Base-by-base conservation (phyloP, 805 yeast genomes). In the Sugiyamaella smithiae region DNA sequence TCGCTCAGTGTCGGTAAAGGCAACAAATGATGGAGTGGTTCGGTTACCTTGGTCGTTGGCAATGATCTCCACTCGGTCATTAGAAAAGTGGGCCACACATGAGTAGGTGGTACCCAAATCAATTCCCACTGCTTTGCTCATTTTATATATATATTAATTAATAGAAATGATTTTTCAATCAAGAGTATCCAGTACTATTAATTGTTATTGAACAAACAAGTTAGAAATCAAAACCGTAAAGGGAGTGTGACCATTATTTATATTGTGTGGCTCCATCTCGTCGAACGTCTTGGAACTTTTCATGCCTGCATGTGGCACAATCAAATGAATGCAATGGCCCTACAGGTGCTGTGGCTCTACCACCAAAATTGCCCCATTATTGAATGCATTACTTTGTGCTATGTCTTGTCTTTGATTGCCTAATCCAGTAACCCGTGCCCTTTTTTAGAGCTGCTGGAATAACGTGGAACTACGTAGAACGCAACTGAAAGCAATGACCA, bases 21-120 rank as follows among this genome's bases (percentile, higher is more conserved):
- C 97, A 55, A 91, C 97, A 68, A 86, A 90, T 29, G 97, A 89
- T 31, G 97, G 97, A 16, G 97, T 90, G 55, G 96, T 91, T 78
- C 97, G 86, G 80, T 91, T 90, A 77, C 98, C 98, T 76, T 91
- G 97, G 71, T 90, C 97, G 67, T 90, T 90, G 63, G 97, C 97
- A 64, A 90, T 82, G 66, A 90, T 90, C 67, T 91, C 97, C 52
- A 90, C 97, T 63, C 95, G 77, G 67, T 87, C 95, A 62, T 85
- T 85, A 44, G 84, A 69, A 69, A 78, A 82, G 70, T 80, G 89
- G 64, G 96, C 98, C 54, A 91, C 98, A 81, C 97, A 90, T 9
- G 97, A 90, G 80, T 90, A 90, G 4, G 98, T 90, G 57, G 98
- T 90, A 68, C 97, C 97, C 76, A 89, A 84, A 79, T 88, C 96